These are phyloP conservation scores for Combretum micranthum DNA, from an alignment of 345 rosid genomes.

Conservation along the genomic window DNA sequence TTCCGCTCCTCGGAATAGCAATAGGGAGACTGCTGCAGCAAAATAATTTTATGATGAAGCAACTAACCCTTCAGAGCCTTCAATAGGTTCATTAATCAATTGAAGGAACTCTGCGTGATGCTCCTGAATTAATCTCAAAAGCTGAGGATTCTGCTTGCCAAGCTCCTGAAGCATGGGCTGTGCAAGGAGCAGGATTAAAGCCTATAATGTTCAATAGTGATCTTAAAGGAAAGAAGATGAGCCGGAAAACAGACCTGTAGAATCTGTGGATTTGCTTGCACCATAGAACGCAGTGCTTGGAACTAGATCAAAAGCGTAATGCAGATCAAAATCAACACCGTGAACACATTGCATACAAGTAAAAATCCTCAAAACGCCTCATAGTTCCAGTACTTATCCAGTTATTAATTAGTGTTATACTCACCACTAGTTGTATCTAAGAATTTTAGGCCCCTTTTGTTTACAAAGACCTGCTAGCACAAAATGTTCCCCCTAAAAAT, in stretches of 20 bases:
- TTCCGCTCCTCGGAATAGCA: background rate
- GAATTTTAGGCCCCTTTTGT: no score
- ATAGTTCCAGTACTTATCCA: background rate
- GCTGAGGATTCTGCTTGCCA: conserved; percentile 97
- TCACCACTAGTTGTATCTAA: no score
- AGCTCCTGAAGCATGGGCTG: conserved; percentile 99
- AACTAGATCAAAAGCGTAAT: conserved; percentile 38
- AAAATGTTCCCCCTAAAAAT: no score
- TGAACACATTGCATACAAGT: background rate
- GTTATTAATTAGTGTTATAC: no score
- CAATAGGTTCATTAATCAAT: conserved; percentile 87
- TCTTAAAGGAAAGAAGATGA: background rate
- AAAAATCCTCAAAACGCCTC: background rate
- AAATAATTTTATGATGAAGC: background rate
- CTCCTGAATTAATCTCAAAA: conserved; percentile 83
- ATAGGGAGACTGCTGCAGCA: background rate
- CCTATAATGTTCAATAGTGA: background rate
- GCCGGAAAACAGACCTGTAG: conserved; percentile 49
- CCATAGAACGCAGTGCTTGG: conserved; percentile 90
- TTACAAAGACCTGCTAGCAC: no score
- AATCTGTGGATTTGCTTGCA: conserved; percentile 94
- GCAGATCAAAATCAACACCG: background rate
- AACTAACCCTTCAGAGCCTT: conserved; percentile 90
- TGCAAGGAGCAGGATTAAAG: conserved; percentile 9
- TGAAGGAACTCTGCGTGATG: conserved; percentile 92